phyloP scores from a whole-genome alignment of 2,329 filamentous ascomycete species.

The Cladosporium cucumerinum region DNA sequence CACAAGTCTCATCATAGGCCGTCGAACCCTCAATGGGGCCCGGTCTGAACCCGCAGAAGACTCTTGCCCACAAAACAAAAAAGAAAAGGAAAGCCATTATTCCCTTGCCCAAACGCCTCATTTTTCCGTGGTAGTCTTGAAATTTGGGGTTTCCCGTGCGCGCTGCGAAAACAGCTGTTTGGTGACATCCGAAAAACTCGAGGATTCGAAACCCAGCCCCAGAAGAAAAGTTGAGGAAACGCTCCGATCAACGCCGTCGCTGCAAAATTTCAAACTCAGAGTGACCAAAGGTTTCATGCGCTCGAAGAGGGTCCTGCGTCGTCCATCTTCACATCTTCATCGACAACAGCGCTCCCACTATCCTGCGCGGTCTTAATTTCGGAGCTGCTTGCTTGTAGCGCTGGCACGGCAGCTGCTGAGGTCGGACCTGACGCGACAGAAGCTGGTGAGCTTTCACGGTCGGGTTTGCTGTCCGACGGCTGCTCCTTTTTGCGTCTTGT shows the following conservation, averaged over 20 bases:
- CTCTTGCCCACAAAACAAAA: not conserved
- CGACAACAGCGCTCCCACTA: conserved; percentile 23
- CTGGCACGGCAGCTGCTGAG: conserved; percentile 25
- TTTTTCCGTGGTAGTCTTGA: conserved; percentile 7
- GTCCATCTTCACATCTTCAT: conserved; percentile 32
- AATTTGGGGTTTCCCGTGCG: not conserved
- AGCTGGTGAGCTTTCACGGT: conserved; percentile 33
- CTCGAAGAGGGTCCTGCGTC: conserved; percentile 17
- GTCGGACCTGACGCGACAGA: conserved; percentile 20
- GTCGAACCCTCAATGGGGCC: not conserved
- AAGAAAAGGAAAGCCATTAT: not conserved
- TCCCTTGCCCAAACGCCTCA: not conserved
- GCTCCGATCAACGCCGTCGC: conserved; percentile 10
- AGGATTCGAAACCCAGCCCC: conserved; percentile 1
- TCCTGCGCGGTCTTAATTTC: conserved; percentile 16
- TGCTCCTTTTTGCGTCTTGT: conserved; percentile 42
- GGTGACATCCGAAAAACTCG: not conserved
- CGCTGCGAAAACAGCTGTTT: not conserved
- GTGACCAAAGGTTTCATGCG: not conserved
- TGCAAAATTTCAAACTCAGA: not conserved
- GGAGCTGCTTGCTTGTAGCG: conserved; percentile 26
- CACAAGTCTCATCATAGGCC: not conserved
- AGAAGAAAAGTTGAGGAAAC: not conserved
- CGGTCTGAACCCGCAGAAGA: not conserved
- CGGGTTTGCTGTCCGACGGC: conserved; percentile 23